These are phyloP conservation scores for Candida orba DNA, from an alignment of 805 yeast genomes.

Conservation along the genomic window DNA sequence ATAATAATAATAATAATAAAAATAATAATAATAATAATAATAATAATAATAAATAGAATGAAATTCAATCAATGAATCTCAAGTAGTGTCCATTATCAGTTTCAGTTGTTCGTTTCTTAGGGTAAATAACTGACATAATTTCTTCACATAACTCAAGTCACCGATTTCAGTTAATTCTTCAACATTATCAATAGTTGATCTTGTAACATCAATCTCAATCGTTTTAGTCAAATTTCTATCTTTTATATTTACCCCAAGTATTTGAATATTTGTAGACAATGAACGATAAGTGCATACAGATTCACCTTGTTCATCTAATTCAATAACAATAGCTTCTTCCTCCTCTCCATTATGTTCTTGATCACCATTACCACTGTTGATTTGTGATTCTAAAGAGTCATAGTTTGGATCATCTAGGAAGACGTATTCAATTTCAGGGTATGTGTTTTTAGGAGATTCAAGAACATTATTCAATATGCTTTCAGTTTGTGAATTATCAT, in stretches of 20 bases:
- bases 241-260: constrained; percentile 13
- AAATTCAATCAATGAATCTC: background rate
- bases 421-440: constrained; percentile 23
- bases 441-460: constrained; percentile 5
- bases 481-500: too few relatives aligned
- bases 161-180: constrained; percentile 6
- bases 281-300: constrained; percentile 8
- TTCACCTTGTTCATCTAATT: constrained; percentile 17
- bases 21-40: background rate
- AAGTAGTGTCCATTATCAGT: constrained; percentile 3
- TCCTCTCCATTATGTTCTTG: constrained; percentile 3
- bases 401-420: constrained; percentile 22
- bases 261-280: constrained; percentile 15
- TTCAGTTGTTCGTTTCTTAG: constrained; percentile 17
- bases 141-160: constrained; percentile 11
- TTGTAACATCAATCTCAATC: constrained; percentile 18
- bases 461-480: background rate
- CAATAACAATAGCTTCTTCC: constrained; percentile 20
- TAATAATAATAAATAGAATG: too few relatives aligned
- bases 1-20: background rate
- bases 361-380: background rate
- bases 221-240: constrained; percentile 21
- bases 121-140: constrained; percentile 15
- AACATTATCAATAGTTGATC: constrained; percentile 9
- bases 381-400: constrained; percentile 8